Percentiles rank a stretch among this genome's conserved stretches.
Evolutionary conservation across 2,329 filamentous ascomycete species (phyloP).

Genomic region (Botryosphaeria dothidea): DNA sequence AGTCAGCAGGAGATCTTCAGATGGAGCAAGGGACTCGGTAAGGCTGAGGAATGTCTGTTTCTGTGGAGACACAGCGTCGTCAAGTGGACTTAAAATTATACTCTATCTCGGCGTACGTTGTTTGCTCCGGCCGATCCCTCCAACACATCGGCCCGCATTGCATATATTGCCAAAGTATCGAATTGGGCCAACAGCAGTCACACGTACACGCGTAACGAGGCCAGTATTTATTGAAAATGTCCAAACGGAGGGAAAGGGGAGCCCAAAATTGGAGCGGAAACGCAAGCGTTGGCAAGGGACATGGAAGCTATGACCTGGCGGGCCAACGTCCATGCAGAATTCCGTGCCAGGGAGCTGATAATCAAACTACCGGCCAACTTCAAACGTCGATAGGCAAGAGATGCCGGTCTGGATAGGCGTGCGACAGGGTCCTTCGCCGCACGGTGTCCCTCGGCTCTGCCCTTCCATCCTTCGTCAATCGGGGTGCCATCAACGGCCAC

Average conservation of each 20-base stretch:
- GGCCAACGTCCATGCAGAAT: not conserved
- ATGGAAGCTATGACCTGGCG: not conserved
- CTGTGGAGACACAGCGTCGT: not conserved
- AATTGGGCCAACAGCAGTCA: not conserved
- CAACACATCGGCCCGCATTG: not conserved
- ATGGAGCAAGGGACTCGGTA: constrained; percentile 5
- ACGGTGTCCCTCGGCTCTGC: not conserved
- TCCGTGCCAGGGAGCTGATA: not conserved
- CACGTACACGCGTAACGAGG: no score
- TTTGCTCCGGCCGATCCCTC: not conserved
- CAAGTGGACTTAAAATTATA: not conserved
- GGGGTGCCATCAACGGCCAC: not conserved
- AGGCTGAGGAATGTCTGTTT: constrained; percentile 4
- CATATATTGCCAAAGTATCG: not conserved
- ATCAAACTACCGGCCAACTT: constrained; percentile 5
- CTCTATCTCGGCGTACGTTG: not conserved
- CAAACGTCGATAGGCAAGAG: constrained; percentile 13
- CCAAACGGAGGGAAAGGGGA: no score
- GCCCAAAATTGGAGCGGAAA: no score
- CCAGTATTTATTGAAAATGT: no score
- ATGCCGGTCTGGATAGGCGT: not conserved
- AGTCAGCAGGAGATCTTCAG: not conserved
- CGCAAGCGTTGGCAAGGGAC: no score
- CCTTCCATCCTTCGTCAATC: not conserved
- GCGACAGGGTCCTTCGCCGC: not conserved